Evolutionary conservation across 1,284 basidiomycete genomes (phyloP).

Genomic region (Farysia itapuensis): DNA sequence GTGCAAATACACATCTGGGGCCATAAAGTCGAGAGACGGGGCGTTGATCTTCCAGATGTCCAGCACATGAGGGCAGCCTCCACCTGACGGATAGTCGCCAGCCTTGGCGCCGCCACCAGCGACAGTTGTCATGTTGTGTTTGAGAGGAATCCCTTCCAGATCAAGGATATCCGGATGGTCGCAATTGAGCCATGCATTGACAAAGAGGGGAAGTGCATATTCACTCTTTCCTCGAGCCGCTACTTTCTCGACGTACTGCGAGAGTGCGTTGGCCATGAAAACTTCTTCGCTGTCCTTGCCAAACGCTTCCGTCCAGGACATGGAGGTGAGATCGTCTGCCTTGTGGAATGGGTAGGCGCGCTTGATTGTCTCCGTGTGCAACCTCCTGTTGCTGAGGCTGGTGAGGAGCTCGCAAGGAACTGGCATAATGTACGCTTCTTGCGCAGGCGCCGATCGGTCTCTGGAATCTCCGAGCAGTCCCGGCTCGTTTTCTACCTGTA

Average conservation of each 20-base stretch:
- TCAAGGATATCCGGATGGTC: slow-evolving; percentile 1
- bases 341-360: too few relatives aligned
- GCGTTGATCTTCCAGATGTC: slow-evolving; percentile 2
- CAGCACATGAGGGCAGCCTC: not conserved
- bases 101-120: slow-evolving; percentile 1
- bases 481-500: slow-evolving; percentile 4
- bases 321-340: not conserved
- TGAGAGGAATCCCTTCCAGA: slow-evolving; percentile 4
- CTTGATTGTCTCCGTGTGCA: too few relatives aligned
- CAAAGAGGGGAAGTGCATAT: slow-evolving; percentile 1
- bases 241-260: slow-evolving; percentile 1
- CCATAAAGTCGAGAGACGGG: not conserved
- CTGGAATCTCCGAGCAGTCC: slow-evolving; percentile 1
- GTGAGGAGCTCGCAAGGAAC: not conserved
- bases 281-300: slow-evolving; percentile 1
- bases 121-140: slow-evolving; percentile 3
- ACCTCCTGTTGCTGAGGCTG: not conserved
- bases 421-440: not conserved
- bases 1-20: slow-evolving; percentile 4
- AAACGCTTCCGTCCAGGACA: slow-evolving; percentile 1
- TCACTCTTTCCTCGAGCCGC: not conserved
- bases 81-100: slow-evolving; percentile 2
- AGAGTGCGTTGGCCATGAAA: slow-evolving; percentile 2
- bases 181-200: slow-evolving; percentile 2
- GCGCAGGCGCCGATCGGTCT: not conserved